phyloP scores from a whole-genome alignment of 306 rosid genomes.

The Ormosia emarginata region DNA sequence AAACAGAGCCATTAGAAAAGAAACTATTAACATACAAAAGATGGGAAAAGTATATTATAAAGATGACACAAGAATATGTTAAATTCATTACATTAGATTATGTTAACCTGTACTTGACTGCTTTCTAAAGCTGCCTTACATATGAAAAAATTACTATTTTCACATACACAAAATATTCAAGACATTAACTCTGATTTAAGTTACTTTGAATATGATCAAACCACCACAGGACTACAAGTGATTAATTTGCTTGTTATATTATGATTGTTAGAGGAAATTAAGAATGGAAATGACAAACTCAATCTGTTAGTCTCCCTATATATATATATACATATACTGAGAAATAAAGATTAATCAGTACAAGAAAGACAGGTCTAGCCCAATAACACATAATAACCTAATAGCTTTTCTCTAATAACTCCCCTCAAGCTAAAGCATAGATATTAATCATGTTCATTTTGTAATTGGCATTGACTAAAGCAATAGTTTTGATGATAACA shows the following conservation, averaged over 20 bases:
- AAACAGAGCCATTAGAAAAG: slow-evolving; percentile 28
- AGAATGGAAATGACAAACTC: too few species aligned
- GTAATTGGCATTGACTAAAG: too few species aligned
- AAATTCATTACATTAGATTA: background rate
- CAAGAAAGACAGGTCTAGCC: too few species aligned
- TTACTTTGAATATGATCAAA: background rate
- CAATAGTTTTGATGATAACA: too few species aligned
- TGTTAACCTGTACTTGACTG: background rate
- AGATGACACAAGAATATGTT: background rate
- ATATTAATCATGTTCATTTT: too few species aligned
- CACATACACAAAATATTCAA: background rate
- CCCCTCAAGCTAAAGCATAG: too few species aligned
- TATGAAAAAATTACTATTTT: background rate
- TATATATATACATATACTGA: too few species aligned
- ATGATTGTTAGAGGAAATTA: background rate
- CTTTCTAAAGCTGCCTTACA: background rate
- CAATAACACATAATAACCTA: too few species aligned
- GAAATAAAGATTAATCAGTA: too few species aligned
- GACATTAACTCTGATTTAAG: background rate
- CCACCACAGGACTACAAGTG: background rate
- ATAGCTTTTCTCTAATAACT: too few species aligned
- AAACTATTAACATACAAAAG: slow-evolving; percentile 9
- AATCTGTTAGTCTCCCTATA: too few species aligned
- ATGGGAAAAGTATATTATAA: background rate
- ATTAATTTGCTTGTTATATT: background rate